A percentile compares a stretch with the other conserved stretches of the same genome.
Evolutionary conservation across 257 asterid genomes (phyloP).

Genomic region (Gentiana straminea): DNA sequence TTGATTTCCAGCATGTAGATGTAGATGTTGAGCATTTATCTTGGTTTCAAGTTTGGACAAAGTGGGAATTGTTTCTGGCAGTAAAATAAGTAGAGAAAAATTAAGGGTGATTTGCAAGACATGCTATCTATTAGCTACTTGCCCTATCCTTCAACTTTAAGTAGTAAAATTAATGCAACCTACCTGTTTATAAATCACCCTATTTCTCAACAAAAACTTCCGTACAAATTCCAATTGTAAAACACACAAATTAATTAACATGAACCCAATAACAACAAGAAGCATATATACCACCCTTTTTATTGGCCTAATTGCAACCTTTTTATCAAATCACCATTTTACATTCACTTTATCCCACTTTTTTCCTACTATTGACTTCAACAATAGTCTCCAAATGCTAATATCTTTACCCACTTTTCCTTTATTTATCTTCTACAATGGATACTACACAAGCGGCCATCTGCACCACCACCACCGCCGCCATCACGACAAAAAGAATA

Average conservation of each 20-base stretch:
- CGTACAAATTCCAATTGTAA: too few species aligned
- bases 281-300: constrained; percentile 31
- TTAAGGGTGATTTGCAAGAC: constrained; percentile 58
- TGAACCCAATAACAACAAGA: constrained; percentile 29
- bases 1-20: too few species aligned
- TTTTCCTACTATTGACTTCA: constrained; percentile 3
- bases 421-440: not conserved
- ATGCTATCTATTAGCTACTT: constrained; percentile 16
- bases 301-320: constrained; percentile 41
- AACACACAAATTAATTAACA: not conserved
- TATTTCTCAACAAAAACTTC: not conserved
- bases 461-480: constrained; percentile 11
- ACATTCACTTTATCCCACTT: constrained; percentile 2
- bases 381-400: constrained; percentile 16
- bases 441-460: constrained; percentile 1
- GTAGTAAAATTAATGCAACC: constrained; percentile 14
- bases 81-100: constrained; percentile 10
- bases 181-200: constrained; percentile 6
- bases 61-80: constrained; percentile 2
- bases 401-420: constrained; percentile 7
- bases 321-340: constrained; percentile 28
- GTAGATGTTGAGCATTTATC: too few species aligned
- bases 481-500: constrained; percentile 15
- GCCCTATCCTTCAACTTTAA: constrained; percentile 38
- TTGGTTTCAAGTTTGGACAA: constrained; percentile 1